Evolutionary conservation across 169 alveolate species (phyloP).

Genomic region (Plasmodium gonderi): DNA sequence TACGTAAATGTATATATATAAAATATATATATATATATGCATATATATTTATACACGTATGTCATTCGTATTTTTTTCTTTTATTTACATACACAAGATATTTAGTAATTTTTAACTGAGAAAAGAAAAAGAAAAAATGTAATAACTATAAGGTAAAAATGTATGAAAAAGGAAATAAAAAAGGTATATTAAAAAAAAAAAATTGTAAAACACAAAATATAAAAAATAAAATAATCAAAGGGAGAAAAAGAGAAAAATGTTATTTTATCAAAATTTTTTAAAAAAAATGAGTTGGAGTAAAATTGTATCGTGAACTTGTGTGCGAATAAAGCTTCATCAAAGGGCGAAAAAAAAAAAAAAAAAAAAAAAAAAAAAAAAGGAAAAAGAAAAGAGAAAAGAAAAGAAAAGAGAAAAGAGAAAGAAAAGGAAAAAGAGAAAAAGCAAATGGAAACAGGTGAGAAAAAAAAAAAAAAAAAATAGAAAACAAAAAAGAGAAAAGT

Average conservation of each 20-base stretch:
- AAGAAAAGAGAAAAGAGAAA: background rate
- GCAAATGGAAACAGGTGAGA: background rate
- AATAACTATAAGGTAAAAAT: background rate
- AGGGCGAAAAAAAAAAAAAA: background rate
- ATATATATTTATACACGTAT: background rate
- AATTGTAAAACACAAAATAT: background rate
- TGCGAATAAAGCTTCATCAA: slow-evolving; percentile 10
- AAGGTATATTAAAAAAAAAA: slow-evolving; percentile 12
- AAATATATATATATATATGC: background rate
- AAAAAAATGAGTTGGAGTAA: slow-evolving; percentile 21
- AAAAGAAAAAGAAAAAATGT: too few relatives aligned
- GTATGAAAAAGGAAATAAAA: background rate
- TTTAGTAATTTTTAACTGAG: background rate
- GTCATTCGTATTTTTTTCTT: background rate
- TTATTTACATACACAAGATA: slow-evolving; percentile 4
- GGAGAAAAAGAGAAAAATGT: slow-evolving; percentile 27
- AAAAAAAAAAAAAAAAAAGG: background rate
- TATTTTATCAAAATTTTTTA: background rate
- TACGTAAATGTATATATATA: background rate
- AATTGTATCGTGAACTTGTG: slow-evolving; percentile 16
- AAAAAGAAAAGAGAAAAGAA: background rate
- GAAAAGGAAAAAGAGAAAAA: background rate
- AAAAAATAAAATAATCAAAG: background rate
- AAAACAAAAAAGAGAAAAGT: background rate
- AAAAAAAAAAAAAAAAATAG: background rate